Evolutionary conservation across 257 asterid species (phyloP), one percentile per base, ranked within the genome.

Genomic region (Penstemon barbatus): DNA sequence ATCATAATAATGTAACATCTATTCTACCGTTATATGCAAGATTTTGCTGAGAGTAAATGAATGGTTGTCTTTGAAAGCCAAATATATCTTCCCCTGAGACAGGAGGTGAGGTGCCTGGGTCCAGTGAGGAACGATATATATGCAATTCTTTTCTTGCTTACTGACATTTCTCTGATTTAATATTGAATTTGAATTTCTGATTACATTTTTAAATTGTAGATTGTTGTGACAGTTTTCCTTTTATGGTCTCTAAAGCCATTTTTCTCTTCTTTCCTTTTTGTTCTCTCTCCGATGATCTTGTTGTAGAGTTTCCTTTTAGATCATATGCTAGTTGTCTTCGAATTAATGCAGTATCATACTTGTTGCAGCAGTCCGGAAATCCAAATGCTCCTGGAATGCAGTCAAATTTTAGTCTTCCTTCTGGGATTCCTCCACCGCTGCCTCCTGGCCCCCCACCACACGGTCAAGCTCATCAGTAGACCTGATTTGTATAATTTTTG

Each of bases 391-490:
- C 87, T n/a, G 86, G 85, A 71, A 88, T 87, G 90, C 87, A 73
- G 12, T 74, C 90, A 12, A 85, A 74, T 78, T 93, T 72, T 65
- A 83, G 79, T 63, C 75, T 73, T 66, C 90, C 78, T 50, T 82
- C 96, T 1, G 97, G 96, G 68, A 82, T 89, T 79, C 92, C 84
- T 70, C 98, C 97, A 4, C 91, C 97, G 1, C 83, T 92, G 58
- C 98, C 98, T 15, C 98, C 96, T 4, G 98, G 98, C 0, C 98
- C 97, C 4, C 98, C 95, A 53, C 96, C 96, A 12, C 98, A 89
- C 53, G 87, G 85, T 72, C 96, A 90, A 70, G 58, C 89, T 61
- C 96, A 79, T 71, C 73, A 84, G 71, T 86, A 85, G 82, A 49
- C 38, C 13, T 3, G 12, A 19, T 68, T 67, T 82, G 75, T 60